Percentiles rank a stretch among this genome's conserved stretches.
Conservation (phyloP, 148 eudicot species). For the Nepenthes mirabilis region DNA sequence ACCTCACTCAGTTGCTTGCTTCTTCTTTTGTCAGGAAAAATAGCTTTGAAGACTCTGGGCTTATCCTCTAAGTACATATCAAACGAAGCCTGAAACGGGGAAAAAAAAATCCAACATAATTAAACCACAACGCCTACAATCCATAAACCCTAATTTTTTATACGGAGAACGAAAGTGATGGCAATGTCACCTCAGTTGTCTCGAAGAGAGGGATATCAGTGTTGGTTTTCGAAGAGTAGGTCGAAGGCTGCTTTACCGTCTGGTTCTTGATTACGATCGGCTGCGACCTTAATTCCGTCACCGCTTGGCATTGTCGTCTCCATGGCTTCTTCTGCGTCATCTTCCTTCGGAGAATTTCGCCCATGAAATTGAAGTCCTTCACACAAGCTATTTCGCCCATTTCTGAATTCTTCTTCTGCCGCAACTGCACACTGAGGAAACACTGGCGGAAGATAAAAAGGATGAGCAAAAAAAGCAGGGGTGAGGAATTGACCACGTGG, state of each 20-base stretch:
- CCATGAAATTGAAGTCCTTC: too few species aligned
- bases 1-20: slow-evolving; percentile 77
- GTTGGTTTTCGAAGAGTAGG: slow-evolving; percentile 47
- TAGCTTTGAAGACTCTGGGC: slow-evolving; percentile 68
- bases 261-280: slow-evolving; percentile 7
- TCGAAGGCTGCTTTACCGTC: slow-evolving; percentile 29
- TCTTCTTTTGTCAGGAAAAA: slow-evolving; percentile 76
- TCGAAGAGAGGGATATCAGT: slow-evolving; percentile 78
- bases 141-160: neutral
- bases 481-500: too few species aligned
- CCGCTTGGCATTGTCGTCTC: neutral
- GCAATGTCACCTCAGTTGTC: slow-evolving; percentile 36
- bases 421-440: too few species aligned
- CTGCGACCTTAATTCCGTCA: neutral
- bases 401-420: too few species aligned
- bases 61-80: slow-evolving; percentile 83
- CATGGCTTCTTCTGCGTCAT: too few species aligned
- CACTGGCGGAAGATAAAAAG: too few species aligned
- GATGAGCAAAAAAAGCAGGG: too few species aligned
- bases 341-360: too few species aligned
- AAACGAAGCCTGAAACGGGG: slow-evolving; percentile 57
- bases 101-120: neutral
- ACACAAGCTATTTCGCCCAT: too few species aligned
- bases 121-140: neutral
- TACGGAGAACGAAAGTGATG: neutral